Evolutionary conservation across 2,329 filamentous ascomycete genomes (phyloP).

Genomic region (Emergomyces africanus): DNA sequence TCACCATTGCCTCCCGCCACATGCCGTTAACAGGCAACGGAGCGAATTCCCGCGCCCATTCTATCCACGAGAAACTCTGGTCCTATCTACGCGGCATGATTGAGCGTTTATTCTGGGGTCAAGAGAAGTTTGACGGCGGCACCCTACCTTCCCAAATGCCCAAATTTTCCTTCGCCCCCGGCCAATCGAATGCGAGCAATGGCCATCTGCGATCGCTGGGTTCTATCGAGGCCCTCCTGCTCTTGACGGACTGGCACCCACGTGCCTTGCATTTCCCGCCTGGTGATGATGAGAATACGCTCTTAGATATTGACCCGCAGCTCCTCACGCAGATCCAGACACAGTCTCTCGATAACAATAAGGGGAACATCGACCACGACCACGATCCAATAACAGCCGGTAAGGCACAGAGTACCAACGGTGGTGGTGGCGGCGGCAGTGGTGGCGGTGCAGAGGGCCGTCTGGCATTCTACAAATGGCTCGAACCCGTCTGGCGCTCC

Average conservation of each 20-base stretch:
- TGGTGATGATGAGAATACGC: slow-evolving; percentile 51
- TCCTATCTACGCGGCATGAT: slow-evolving; percentile 90
- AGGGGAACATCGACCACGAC: slow-evolving; percentile 20
- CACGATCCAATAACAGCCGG: slow-evolving; percentile 25
- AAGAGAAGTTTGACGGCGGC: slow-evolving; percentile 86
- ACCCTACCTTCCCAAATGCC: slow-evolving; percentile 60
- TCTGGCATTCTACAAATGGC: slow-evolving; percentile 77
- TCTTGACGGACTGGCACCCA: slow-evolving; percentile 95
- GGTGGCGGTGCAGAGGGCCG: slow-evolving; percentile 53
- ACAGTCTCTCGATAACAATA: slow-evolving; percentile 36
- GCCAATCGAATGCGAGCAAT: slow-evolving; percentile 25
- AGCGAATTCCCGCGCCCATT: slow-evolving; percentile 69
- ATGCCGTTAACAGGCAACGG: slow-evolving; percentile 67
- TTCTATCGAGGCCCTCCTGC: slow-evolving; percentile 85
- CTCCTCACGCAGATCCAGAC: slow-evolving; percentile 52
- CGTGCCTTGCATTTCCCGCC: slow-evolving; percentile 85
- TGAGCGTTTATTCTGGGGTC: slow-evolving; percentile 85
- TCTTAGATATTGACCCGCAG: slow-evolving; percentile 59
- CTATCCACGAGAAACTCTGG: slow-evolving; percentile 94
- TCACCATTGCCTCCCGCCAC: slow-evolving; percentile 85
- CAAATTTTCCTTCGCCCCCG: slow-evolving; percentile 22
- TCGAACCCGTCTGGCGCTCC: slow-evolving; percentile 88
- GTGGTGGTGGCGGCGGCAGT: slow-evolving; percentile 20
- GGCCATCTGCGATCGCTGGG: slow-evolving; percentile 79
- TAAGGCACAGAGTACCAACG: slow-evolving; percentile 40